Base-by-base conservation (phyloP, 176 grass and related monocot genomes). In the Bothriochloa decipiens region DNA sequence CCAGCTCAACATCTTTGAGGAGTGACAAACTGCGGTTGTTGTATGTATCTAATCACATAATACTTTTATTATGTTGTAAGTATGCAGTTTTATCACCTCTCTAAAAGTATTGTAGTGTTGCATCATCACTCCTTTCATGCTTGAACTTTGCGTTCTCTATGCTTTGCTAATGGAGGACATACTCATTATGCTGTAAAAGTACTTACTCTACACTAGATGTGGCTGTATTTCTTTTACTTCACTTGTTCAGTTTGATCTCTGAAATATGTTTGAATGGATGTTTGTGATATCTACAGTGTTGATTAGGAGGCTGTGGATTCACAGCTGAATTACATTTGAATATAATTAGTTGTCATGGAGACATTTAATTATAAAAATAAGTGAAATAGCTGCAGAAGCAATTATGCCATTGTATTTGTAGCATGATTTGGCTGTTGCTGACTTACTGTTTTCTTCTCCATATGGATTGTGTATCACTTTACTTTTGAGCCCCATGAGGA, bases 1-100 rank as follows among this genome's bases (percentile, higher is more conserved):
- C 72, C 41, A 68, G 80, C 20, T 64, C 9, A 27, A 4, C 25
- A 53, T 79, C 81, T 37, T 25, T 65, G 57, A 85, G 55, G 81
- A 85, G 75, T 64, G 53, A 66, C 77, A 80, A 78, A 22, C 66
- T 61, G 13, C 0, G 1, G 10, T 14, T 18, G 25, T 26, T 83
- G 81, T 80, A 72, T 74, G 68, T 70, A 80, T 75, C 80, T 80
- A 61, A 74, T 79, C 61, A 40, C 49, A 1, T 78, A 62, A 62
- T 75, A 22, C 64, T 80, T 73, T 46, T 42, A 64, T 68, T 63
- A 18, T 49, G 47, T 83, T 87, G 84, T 87, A 90, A 87, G 89
- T 87, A 90, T 20, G 60, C 75, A 90, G 89, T 87, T 76, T 17
- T 55, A 76, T 62, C 20, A 77, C 3, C n/a, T 62, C 61, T 62